Base-by-base conservation (phyloP, 2,329 filamentous ascomycete genomes). In the Cordyceps tenuipes region DNA sequence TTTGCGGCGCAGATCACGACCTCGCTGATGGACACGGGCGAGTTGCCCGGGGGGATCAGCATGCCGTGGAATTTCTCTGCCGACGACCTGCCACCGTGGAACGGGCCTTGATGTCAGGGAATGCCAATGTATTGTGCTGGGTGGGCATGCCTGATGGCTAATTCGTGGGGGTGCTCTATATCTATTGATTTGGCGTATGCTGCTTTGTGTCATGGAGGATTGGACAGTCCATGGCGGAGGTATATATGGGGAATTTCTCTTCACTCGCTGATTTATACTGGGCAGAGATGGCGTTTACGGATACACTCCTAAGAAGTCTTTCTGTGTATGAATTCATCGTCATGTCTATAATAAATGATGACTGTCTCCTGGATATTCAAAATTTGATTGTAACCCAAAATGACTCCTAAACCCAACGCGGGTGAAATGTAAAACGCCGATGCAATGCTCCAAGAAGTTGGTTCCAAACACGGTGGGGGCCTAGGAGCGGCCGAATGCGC, bases 41-140 rank as follows among this genome's bases (percentile, higher is more conserved):
- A 60, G n/a, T 39, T 68, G 1, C 62, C 68, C 2, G 63, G 57
- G 3, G 66, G 67, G 10, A 65, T 64, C 3, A 55, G 53, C n/a
- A 68, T 68, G 39, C 63, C 69, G 19, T 72, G 70, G 70, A 68
- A 66, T 1, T 66, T 70, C 51, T 54, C 72, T 55, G 68, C 65
- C 31, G 69, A 65, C 43, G 64, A 69, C 31, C n/a, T 57, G 41
- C 47, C 17, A 56, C 59, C 59, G 17, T 57, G 54, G 54, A 49
- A 57, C 12, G 54, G 54, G 44, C 54, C 54, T 4, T 57, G 19
- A 48, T 19, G 5, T 1, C 15, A 26, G 15, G 5, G 2, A 34
- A 10, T 36, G 13, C 13, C 13, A 13, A 21, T 31, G 6, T 9
- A 8, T 44, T 12, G 10, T 10, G 19, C 6, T 15, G 39, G 12